These are phyloP conservation scores for Globisporangium lucens DNA, from an alignment of 352 stramenopile species.

Conservation along the genomic window DNA sequence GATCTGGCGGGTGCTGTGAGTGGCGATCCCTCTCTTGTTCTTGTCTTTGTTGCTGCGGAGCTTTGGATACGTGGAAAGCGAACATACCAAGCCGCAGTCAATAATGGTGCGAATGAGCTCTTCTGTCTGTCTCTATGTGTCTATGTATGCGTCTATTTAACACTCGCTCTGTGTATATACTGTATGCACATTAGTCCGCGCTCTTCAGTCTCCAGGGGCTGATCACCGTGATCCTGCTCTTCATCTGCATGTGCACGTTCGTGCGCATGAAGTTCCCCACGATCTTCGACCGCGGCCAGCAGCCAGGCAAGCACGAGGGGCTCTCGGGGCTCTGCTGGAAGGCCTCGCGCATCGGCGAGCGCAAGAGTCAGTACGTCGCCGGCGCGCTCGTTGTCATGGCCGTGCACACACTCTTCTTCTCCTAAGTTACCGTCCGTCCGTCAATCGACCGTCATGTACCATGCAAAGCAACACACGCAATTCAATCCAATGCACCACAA, in stretches of 20 bases:
- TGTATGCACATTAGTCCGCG: constrained; percentile 68
- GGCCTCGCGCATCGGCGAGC: constrained; percentile 88
- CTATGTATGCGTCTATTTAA: neutral
- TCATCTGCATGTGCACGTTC: constrained; percentile 98
- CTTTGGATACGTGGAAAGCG: constrained; percentile 6
- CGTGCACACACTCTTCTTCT: constrained; percentile 91
- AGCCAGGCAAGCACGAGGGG: constrained; percentile 83
- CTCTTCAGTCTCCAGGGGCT: constrained; percentile 97
- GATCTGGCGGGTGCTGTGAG: constrained; percentile 11
- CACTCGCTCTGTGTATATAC: neutral
- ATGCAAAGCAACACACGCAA: neutral
- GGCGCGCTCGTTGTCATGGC: constrained; percentile 85
- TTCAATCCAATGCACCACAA: neutral
- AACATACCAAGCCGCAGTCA: neutral
- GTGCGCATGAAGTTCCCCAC: constrained; percentile 93
- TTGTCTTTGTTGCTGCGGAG: neutral
- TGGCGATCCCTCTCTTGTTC: neutral
- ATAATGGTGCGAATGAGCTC: constrained; percentile 6
- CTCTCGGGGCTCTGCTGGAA: constrained; percentile 91
- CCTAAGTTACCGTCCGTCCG: constrained; percentile 20
- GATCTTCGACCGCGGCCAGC: constrained; percentile 91
- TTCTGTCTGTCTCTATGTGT: neutral
- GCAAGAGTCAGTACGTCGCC: constrained; percentile 89
- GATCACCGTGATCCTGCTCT: constrained; percentile 94
- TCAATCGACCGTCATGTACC: constrained; percentile 6